Evolutionary conservation across 2,329 filamentous ascomycete species (phyloP).

Genomic region (Fusarium palustre): DNA sequence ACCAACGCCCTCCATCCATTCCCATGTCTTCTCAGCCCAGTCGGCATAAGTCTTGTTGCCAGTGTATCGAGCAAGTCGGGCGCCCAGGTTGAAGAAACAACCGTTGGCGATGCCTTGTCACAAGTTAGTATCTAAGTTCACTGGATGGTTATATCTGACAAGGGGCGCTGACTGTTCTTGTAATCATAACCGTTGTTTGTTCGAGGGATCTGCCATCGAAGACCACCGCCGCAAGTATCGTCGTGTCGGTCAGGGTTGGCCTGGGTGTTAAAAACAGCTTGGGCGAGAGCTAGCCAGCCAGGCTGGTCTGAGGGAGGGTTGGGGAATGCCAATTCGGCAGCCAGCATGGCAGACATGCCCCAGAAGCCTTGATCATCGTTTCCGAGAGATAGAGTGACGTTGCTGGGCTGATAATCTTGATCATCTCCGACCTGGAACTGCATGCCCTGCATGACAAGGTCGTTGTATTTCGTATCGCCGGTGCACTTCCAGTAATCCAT

Average conservation of each 20-base stretch:
- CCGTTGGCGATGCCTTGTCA: conserved; percentile 66
- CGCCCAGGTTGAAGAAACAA: conserved; percentile 73
- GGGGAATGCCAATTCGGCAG: conserved; percentile 68
- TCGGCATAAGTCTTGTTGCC: conserved; percentile 72
- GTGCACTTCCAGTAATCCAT: conserved; percentile 75
- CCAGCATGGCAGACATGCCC: conserved; percentile 73
- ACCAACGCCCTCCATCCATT: conserved; percentile 68
- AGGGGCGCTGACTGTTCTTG: conserved; percentile 65
- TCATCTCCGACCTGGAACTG: conserved; percentile 65
- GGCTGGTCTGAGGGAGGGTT: conserved; percentile 63
- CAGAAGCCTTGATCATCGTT: conserved; percentile 77
- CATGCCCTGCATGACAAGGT: conserved; percentile 63
- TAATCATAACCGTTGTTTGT: conserved; percentile 82
- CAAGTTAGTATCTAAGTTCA: neutral
- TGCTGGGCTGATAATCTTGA: conserved; percentile 67
- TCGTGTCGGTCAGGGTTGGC: conserved; percentile 69
- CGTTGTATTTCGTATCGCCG: conserved; percentile 69
- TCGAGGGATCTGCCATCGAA: conserved; percentile 82
- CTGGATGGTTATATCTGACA: neutral
- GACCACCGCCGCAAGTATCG: conserved; percentile 66
- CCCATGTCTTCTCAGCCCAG: conserved; percentile 72
- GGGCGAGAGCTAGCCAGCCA: conserved; percentile 68
- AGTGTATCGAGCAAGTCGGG: conserved; percentile 78
- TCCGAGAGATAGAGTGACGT: conserved; percentile 64
- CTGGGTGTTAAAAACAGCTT: conserved; percentile 72